A percentile compares a stretch with the other conserved stretches of the same genome.
Evolutionary conservation across 2,329 filamentous ascomycete genomes (phyloP).

Genomic region (Rachicladosporium sp.): DNA sequence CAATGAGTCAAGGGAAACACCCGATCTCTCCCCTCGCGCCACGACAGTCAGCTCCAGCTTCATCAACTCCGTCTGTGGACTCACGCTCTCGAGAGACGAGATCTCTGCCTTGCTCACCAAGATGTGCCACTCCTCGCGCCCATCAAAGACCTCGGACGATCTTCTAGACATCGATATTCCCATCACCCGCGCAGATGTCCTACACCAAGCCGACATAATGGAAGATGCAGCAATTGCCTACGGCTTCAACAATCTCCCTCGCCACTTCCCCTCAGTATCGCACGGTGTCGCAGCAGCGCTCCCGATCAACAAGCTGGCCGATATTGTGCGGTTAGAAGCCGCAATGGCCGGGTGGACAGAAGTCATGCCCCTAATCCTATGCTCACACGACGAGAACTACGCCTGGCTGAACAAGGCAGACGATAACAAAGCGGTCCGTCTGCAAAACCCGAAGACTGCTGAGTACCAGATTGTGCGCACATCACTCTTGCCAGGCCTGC

Average conservation of each 20-base stretch:
- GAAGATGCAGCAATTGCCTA: conserved; percentile 95
- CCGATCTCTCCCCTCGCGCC: conserved; percentile 62
- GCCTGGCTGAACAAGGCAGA: conserved; percentile 84
- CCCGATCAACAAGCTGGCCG: conserved; percentile 83
- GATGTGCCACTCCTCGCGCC: conserved; percentile 77
- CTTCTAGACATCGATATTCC: conserved; percentile 68
- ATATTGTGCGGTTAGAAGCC: conserved; percentile 78
- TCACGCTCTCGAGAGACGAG: conserved; percentile 58
- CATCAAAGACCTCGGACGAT: conserved; percentile 56
- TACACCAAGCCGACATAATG: conserved; percentile 97
- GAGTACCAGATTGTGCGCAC: conserved; percentile 93
- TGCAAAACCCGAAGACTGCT: conserved; percentile 83
- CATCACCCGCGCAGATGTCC: conserved; percentile 80
- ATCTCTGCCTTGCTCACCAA: conserved; percentile 72
- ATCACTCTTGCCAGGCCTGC: conserved; percentile 68
- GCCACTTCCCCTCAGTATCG: conserved; percentile 73
- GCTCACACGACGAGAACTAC: conserved; percentile 97
- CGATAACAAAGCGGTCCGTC: conserved; percentile 67
- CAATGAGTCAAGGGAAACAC: conserved; percentile 64
- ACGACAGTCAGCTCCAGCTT: conserved; percentile 82
- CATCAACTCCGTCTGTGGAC: conserved; percentile 83
- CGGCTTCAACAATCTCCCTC: conserved; percentile 94
- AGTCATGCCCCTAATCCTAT: conserved; percentile 90
- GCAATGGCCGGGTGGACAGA: conserved; percentile 95
- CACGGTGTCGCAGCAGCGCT: conserved; percentile 78